phyloP scores from a whole-genome alignment of 2,329 filamentous ascomycete genomes.

The Nannizziopsis barbatae region DNA sequence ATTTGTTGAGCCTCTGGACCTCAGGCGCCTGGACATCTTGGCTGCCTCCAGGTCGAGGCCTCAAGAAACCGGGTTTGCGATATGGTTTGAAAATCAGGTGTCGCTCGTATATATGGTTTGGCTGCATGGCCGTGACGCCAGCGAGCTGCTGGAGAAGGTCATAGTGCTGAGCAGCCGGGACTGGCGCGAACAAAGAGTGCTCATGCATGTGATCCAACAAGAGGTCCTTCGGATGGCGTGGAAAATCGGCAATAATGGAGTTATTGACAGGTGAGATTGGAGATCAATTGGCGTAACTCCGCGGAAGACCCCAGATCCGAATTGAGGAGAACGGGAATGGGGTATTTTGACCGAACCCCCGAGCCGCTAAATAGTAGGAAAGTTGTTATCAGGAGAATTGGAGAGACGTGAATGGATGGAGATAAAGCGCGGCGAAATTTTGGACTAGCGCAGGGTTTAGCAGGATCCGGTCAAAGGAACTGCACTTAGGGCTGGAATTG shows the following conservation, averaged over 20 bases:
- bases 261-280: background rate
- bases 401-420: too few relatives aligned
- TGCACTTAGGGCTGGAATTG: too few relatives aligned
- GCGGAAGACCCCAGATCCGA: too few relatives aligned
- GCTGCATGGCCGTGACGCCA: conserved; percentile 51
- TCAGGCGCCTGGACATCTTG: conserved; percentile 37
- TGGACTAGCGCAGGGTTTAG: too few relatives aligned
- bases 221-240: background rate
- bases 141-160: conserved; percentile 52
- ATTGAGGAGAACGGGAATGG: too few relatives aligned
- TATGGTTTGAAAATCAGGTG: conserved; percentile 49
- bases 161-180: conserved; percentile 46
- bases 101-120: conserved; percentile 43
- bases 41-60: conserved; percentile 32
- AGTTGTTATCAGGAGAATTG: too few relatives aligned
- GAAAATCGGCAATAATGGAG: background rate
- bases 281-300: background rate
- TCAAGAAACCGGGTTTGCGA: conserved; percentile 36
- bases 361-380: too few relatives aligned
- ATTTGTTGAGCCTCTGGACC: conserved; percentile 36
- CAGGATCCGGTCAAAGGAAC: too few relatives aligned
- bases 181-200: conserved; percentile 49
- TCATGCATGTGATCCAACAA: conserved; percentile 44
- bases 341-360: too few relatives aligned
- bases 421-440: too few relatives aligned